Evolutionary conservation across 2,329 filamentous ascomycete species (phyloP).

Genomic region (Fusarium sp.): DNA sequence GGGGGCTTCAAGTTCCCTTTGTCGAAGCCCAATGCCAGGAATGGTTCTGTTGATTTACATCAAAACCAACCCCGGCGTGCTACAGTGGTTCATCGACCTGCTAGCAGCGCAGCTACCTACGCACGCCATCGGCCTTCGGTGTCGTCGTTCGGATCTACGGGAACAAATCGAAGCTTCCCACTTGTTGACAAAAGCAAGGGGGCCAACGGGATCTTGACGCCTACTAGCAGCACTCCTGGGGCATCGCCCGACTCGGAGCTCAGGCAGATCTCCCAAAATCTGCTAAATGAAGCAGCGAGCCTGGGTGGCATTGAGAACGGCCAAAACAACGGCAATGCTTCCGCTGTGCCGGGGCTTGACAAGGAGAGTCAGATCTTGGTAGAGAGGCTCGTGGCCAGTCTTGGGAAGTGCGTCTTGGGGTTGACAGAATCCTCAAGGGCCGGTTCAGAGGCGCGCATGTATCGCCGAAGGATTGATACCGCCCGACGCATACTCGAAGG

Average conservation of each 20-base stretch:
- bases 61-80: conserved; percentile 46
- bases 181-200: conserved; percentile 66
- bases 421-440: conserved; percentile 67
- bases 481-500: conserved; percentile 82
- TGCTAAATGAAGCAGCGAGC: conserved; percentile 64
- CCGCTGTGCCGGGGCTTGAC: conserved; percentile 62
- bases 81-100: conserved; percentile 60
- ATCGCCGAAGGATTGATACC: conserved; percentile 79
- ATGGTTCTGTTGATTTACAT: conserved; percentile 47
- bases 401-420: conserved; percentile 72
- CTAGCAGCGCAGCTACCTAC: conserved; percentile 34
- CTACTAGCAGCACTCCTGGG: conserved; percentile 54
- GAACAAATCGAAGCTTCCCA: conserved; percentile 73
- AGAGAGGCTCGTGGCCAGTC: conserved; percentile 69
- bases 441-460: conserved; percentile 71
- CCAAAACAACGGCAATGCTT: conserved; percentile 47
- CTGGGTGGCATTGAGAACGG: conserved; percentile 54
- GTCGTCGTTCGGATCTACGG: conserved; percentile 69
- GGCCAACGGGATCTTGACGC: conserved; percentile 60
- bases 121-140: conserved; percentile 61
- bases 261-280: conserved; percentile 61
- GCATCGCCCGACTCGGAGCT: conserved; percentile 65
- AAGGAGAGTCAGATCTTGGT: conserved; percentile 72
- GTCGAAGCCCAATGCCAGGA: conserved; percentile 31
- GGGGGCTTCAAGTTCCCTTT: conserved; percentile 47